These are phyloP conservation scores for Syzygium jambos DNA, from an alignment of 345 rosid genomes.

Conservation along the genomic window DNA sequence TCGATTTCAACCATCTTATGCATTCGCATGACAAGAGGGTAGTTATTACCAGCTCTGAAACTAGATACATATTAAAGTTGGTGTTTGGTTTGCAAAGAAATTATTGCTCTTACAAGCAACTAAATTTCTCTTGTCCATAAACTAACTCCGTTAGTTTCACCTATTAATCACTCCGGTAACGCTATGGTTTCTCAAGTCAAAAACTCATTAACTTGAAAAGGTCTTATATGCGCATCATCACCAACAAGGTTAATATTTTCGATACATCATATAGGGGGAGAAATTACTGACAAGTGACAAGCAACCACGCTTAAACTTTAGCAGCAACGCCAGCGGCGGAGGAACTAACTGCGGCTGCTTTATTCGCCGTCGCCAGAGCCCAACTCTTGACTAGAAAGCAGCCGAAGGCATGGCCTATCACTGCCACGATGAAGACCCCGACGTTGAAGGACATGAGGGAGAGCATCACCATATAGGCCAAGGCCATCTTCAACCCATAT, in stretches of 20 bases:
- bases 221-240: not conserved
- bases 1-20: not conserved
- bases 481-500: not conserved
- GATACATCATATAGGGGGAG: not conserved
- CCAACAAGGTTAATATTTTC: not conserved
- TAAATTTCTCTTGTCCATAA: not conserved
- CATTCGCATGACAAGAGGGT: not conserved
- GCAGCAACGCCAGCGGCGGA: not conserved
- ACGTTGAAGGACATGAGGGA: constrained; percentile 16
- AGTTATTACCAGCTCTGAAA: not conserved
- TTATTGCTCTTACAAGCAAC: not conserved
- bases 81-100: not conserved
- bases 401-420: constrained; percentile 5
- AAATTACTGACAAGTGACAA: not conserved
- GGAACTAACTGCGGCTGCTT: not conserved
- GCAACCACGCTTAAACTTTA: not conserved
- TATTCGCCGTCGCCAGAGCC: not conserved
- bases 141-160: not conserved
- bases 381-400: not conserved
- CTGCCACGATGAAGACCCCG: constrained; percentile 12
- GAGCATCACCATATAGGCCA: constrained; percentile 15
- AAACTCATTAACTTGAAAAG: not conserved
- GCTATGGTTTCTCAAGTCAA: not conserved
- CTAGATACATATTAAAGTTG: not conserved
- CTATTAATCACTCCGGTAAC: not conserved